These are phyloP conservation scores for Aspergillus clavatus DNA, from an alignment of 2,329 filamentous ascomycete genomes.

Conservation along the genomic window DNA sequence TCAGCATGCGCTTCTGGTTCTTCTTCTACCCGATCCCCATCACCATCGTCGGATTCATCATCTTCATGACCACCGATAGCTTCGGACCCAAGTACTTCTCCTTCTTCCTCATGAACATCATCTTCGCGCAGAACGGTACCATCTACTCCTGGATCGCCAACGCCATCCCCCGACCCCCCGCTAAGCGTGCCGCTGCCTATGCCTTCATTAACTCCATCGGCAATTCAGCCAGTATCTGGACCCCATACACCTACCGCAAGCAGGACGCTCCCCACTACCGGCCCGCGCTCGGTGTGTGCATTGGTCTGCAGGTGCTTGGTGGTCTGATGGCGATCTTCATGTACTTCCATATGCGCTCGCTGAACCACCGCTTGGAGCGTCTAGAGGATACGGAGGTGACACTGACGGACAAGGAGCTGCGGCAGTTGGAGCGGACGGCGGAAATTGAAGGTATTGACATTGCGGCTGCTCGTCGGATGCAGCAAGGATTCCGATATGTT, in stretches of 20 bases:
- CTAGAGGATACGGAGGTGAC: slow-evolving; percentile 46
- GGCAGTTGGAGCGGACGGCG: slow-evolving; percentile 47
- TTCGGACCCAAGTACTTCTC: slow-evolving; percentile 54
- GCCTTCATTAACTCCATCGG: slow-evolving; percentile 54
- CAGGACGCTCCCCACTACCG: slow-evolving; percentile 38
- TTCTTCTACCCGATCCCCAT: slow-evolving; percentile 50
- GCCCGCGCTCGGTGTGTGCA: slow-evolving; percentile 41
- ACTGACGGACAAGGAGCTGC: slow-evolving; percentile 46
- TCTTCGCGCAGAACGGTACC: slow-evolving; percentile 53
- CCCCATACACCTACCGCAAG: slow-evolving; percentile 45
- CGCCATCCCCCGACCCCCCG: slow-evolving; percentile 49
- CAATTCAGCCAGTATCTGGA: slow-evolving; percentile 52
- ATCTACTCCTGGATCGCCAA: slow-evolving; percentile 48
- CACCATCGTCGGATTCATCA: slow-evolving; percentile 48
- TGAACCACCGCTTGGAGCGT: slow-evolving; percentile 49
- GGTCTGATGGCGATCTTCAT: slow-evolving; percentile 33
- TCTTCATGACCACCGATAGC: slow-evolving; percentile 50
- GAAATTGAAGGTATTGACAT: slow-evolving; percentile 50
- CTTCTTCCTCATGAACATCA: slow-evolving; percentile 53
- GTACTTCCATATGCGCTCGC: slow-evolving; percentile 35
- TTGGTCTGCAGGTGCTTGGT: slow-evolving; percentile 38
- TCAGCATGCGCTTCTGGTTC: slow-evolving; percentile 49
- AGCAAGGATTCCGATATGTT: slow-evolving; percentile 53
- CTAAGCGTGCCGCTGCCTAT: slow-evolving; percentile 52
- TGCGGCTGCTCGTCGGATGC: slow-evolving; percentile 46